Evolutionary conservation across 164 flowering plant genomes (phyloP), one percentile per base, ranked within the genome.

Genomic region (Hamamelis virginiana): DNA sequence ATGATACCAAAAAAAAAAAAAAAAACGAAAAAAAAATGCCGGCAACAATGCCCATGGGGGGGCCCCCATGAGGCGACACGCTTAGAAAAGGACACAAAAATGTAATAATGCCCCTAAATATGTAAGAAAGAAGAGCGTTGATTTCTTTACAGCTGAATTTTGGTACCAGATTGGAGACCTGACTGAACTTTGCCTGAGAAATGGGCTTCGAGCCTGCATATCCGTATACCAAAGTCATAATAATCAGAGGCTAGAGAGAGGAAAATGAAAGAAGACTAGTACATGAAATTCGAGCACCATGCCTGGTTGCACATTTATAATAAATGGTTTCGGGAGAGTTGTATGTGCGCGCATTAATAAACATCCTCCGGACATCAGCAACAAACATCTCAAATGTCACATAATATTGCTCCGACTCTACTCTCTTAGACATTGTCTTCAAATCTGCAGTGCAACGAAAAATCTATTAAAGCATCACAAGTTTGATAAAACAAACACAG

Each of bases 241-340:
- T 27, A 55, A 66, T 27, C 18, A 59, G 22, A 53, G 51, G 22
- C 66, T 26, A 9, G 14, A 16, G 28, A 53, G 53, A n/a, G 45
- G 55, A 22, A 44, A 21, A 64, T 8, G 33, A 59, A 5, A 19
- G 67, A 47, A 26, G 26, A 63, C 9, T 52, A 45, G 25, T 33
- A 69, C 5, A 26, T 8, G 47, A 65, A 48, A 62, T 1, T 8
- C 21, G 25, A 61, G 38, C 50, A 73, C 15, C 72, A 57, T 78
- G 53, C 99, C 97, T 95, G 69, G 91, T 84, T 55, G 99, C 65
- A 78, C 97, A 95, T 81, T 91, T 95, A 62, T 84, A 95, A 71
- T 95, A 95, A 52, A 96, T 96, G 56, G 99, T 96, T 3, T 96
- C 98, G 3, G 97, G 92, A 45, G 98, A 91, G 77, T 96, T 96